Evolutionary conservation across 2,329 filamentous ascomycete genomes (phyloP).

Genomic region (Dryadomyces quercivorus): DNA sequence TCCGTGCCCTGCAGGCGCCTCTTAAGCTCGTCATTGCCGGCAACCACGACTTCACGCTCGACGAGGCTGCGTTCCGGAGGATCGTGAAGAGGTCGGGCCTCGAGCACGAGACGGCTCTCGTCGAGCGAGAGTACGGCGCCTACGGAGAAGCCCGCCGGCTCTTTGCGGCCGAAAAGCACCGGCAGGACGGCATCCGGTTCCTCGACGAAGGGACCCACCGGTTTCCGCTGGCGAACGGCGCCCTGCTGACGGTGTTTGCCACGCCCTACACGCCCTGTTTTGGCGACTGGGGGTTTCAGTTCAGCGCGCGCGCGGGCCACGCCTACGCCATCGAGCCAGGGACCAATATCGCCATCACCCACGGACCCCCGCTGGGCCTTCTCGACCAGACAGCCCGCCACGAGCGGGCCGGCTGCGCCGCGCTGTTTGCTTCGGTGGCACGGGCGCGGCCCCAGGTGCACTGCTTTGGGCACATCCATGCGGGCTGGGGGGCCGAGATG

Average conservation of each 20-base stretch:
- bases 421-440: conserved; percentile 33
- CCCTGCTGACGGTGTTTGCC: conserved; percentile 35
- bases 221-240: conserved; percentile 37
- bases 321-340: conserved; percentile 21
- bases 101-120: conserved; percentile 11
- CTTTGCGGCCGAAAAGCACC: conserved; percentile 21
- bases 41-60: conserved; percentile 38
- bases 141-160: conserved; percentile 25
- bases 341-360: conserved; percentile 38
- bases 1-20: conserved; percentile 30
- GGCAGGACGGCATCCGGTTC: conserved; percentile 28
- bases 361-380: conserved; percentile 40
- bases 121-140: conserved; percentile 24
- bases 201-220: conserved; percentile 36
- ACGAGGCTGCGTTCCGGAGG: conserved; percentile 19
- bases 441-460: conserved; percentile 32
- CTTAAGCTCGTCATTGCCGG: conserved; percentile 43
- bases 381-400: conserved; percentile 27
- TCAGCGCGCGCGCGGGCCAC: conserved; percentile 24
- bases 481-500: conserved; percentile 43
- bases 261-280: conserved; percentile 38
- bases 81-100: conserved; percentile 8
- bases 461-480: conserved; percentile 49
- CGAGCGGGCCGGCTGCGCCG: conserved; percentile 27
- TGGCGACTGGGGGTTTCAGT: conserved; percentile 38